A percentile compares a stretch with the other conserved stretches of the same genome.
Evolutionary conservation across 768 basidiomycete genomes (phyloP).

Genomic region (Phaffia australis): DNA sequence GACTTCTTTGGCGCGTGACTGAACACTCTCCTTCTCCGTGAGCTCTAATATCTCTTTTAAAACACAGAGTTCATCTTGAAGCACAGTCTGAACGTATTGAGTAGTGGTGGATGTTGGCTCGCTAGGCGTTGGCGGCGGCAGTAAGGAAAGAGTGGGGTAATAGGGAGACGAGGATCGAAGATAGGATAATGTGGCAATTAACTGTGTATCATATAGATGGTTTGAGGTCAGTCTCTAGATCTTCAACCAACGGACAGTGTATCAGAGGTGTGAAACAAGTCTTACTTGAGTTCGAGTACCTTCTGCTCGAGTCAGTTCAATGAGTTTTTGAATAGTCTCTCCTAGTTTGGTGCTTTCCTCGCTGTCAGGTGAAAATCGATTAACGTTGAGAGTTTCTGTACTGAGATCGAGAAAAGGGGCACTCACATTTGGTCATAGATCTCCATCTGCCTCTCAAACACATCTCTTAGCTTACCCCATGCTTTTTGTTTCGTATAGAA

Average conservation of each 20-base stretch:
- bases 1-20: slow-evolving; percentile 54
- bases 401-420: background rate
- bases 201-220: slow-evolving; percentile 40
- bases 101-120: slow-evolving; percentile 56
- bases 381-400: background rate
- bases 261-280: background rate
- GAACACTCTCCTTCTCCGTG: slow-evolving; percentile 54
- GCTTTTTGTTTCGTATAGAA: slow-evolving; percentile 32
- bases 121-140: slow-evolving; percentile 63
- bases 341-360: slow-evolving; percentile 68
- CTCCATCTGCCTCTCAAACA: slow-evolving; percentile 49
- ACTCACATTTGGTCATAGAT: slow-evolving; percentile 53
- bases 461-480: slow-evolving; percentile 27
- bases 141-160: slow-evolving; percentile 50
- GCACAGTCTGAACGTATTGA: slow-evolving; percentile 47
- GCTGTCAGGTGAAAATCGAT: slow-evolving; percentile 39
- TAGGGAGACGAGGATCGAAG: slow-evolving; percentile 64
- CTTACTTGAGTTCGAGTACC: slow-evolving; percentile 54
- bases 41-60: slow-evolving; percentile 61
- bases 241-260: background rate
- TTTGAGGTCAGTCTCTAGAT: background rate
- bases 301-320: slow-evolving; percentile 52
- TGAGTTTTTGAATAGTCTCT: slow-evolving; percentile 63
- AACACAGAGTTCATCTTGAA: slow-evolving; percentile 57
- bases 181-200: slow-evolving; percentile 55